phyloP scores from a whole-genome alignment of 108 stramenopile genomes.

The Cyclotella kingstonii region DNA sequence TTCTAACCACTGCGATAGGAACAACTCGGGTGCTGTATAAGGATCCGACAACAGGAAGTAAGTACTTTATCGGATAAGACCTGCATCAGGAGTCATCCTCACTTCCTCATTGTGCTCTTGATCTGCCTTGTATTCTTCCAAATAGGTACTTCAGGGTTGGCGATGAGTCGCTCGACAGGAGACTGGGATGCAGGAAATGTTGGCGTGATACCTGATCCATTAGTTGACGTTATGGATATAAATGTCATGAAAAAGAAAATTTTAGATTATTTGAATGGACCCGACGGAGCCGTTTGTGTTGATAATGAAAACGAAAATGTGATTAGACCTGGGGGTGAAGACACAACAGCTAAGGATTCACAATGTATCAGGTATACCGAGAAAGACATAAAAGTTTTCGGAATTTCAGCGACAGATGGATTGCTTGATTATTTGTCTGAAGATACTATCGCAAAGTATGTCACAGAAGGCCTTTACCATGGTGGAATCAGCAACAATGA shows the following conservation, averaged over 20 bases:
- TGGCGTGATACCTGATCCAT: slow-evolving; percentile 80
- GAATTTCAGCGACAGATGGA: slow-evolving; percentile 82
- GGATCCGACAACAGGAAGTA: slow-evolving; percentile 50
- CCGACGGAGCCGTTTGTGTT: neutral
- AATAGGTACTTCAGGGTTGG: slow-evolving; percentile 59
- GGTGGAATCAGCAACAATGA: neutral
- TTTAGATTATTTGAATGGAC: slow-evolving; percentile 20
- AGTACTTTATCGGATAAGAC: neutral
- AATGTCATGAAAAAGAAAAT: slow-evolving; percentile 32
- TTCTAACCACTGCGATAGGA: slow-evolving; percentile 33
- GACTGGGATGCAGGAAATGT: slow-evolving; percentile 71
- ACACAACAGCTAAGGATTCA: slow-evolving; percentile 2
- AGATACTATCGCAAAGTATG: slow-evolving; percentile 49
- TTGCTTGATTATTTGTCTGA: slow-evolving; percentile 70
- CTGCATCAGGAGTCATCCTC: neutral
- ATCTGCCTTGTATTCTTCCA: neutral
- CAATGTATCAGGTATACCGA: slow-evolving; percentile 31
- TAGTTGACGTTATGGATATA: slow-evolving; percentile 70
- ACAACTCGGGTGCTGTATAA: slow-evolving; percentile 59
- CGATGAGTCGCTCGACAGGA: slow-evolving; percentile 82
- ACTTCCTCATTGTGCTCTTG: neutral
- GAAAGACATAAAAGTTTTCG: slow-evolving; percentile 70
- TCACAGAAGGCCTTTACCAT: slow-evolving; percentile 61
- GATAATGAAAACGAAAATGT: slow-evolving; percentile 15
- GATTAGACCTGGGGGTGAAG: slow-evolving; percentile 42